A percentile compares a stretch with the other conserved stretches of the same genome.
Conservation (phyloP, 768 basidiomycete species). For the Pleurotus cornucopiae region DNA sequence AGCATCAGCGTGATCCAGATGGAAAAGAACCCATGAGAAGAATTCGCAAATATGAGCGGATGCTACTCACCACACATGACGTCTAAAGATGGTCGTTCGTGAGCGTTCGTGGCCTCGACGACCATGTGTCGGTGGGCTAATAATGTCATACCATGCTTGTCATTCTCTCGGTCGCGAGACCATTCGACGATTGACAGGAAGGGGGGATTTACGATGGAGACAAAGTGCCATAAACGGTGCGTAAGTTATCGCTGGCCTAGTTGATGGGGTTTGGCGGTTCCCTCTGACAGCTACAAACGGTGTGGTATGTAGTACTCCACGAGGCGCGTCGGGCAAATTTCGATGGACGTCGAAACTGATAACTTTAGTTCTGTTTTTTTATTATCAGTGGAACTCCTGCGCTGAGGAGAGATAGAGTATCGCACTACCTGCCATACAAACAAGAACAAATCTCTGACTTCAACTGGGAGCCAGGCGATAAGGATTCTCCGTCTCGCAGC, state of each 20-base stretch:
- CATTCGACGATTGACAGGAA: not conserved
- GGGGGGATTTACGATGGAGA: not conserved
- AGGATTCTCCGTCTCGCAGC: no score
- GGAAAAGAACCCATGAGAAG: slow-evolving; percentile 4
- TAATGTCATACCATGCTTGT: not conserved
- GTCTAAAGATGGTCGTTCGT: not conserved
- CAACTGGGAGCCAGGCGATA: no score
- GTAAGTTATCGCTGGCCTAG: not conserved
- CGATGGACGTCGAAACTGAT: no score
- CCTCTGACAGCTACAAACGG: not conserved
- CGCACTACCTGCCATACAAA: no score
- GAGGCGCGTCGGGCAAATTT: no score
- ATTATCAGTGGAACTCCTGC: no score
- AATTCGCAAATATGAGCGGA: not conserved
- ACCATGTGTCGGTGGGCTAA: not conserved
- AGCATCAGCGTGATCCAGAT: not conserved
- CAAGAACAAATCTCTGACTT: no score
- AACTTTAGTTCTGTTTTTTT: no score
- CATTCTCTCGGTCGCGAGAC: not conserved
- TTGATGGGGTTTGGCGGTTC: not conserved
- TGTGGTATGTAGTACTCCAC: no score
- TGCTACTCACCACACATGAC: slow-evolving; percentile 2
- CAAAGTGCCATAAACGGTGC: not conserved
- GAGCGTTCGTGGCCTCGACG: not conserved
- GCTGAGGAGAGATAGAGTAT: no score